Evolutionary conservation across 768 basidiomycete genomes (phyloP), one percentile per base, ranked within the genome.

Genomic region (Pleurotus platypus): DNA sequence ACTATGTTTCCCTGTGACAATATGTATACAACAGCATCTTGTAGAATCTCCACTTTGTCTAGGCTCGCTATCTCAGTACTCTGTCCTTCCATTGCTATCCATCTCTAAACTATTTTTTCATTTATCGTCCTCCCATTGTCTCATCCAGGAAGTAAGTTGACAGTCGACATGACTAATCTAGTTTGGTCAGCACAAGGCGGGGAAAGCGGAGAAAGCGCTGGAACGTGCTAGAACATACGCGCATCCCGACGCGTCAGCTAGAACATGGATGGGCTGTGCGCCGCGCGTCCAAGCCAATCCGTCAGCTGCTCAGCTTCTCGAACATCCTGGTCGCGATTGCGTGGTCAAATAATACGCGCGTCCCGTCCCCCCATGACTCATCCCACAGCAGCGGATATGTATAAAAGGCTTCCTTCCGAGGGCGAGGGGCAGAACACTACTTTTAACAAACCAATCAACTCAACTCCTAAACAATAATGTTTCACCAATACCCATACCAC

Each of bases 171-270:
- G 30, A 35, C 30, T 35, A 35, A 35, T 11, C 30, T 30, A 7
- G 42, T 20, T 43, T 43, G 42, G 48, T 45, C 43, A 16, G 24
- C 56, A 11, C 30, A 43, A 20, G 2, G 15, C 42, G 42, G 42
- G 42, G 42, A 43, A n/a, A 43, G 20, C 42, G 42, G 20, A n/a
- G 42, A 22, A 22, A n/a, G 20, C 20, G 42, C n/a, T 45, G n/a
- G 47, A 57, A 49, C n/a, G 15, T 49, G 22, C 56, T n/a, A 15
- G 27, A 27, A 27, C 56, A 13, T 16, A 39, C 45, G 45, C 56
- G 56, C 56, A 37, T 35, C 20, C 38, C 35, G 45, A 18, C 26
- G 45, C 27, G 45, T 30, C 22, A 47, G 38, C 26, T 24, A 20
- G 18, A 45, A 42, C 24, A 24, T 47, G 4, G 4, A 56, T 27